phyloP scores from a whole-genome alignment of 2,329 filamentous ascomycete genomes.

The Boeremia lycopersici region DNA sequence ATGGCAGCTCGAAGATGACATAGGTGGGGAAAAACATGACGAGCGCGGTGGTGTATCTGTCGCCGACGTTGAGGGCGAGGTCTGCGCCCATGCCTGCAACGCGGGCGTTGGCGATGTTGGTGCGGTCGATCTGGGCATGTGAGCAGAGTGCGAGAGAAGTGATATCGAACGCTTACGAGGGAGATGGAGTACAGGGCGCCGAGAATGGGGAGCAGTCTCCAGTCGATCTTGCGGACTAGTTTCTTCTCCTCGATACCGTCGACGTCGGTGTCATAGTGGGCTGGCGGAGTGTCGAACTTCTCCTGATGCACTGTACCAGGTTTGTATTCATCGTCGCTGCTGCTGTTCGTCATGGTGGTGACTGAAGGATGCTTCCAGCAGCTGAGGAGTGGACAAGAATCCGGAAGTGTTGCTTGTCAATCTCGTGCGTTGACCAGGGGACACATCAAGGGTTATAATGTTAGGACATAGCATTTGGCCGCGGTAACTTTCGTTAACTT shows the following conservation, averaged over 20 bases:
- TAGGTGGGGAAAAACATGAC: conserved; percentile 38
- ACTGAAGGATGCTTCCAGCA: too few relatives aligned
- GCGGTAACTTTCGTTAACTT: conserved; percentile 12
- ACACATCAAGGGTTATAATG: conserved; percentile 5
- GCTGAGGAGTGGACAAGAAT: neutral
- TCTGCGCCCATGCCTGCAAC: conserved; percentile 37
- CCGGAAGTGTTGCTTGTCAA: neutral
- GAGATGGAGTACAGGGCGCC: conserved; percentile 48
- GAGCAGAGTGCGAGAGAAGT: neutral
- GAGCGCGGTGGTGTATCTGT: conserved; percentile 33
- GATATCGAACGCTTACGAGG: conserved; percentile 39
- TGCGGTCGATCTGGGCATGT: conserved; percentile 5
- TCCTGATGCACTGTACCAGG: conserved; percentile 13
- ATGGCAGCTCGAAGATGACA: conserved; percentile 29
- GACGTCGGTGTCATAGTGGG: conserved; percentile 10
- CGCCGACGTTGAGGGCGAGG: conserved; percentile 27
- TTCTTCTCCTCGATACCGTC: conserved; percentile 27
- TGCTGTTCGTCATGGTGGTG: conserved; percentile 14
- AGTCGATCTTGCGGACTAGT: conserved; percentile 42
- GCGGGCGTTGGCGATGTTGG: conserved; percentile 28
- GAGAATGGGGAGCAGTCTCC: conserved; percentile 48
- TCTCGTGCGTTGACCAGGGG: neutral
- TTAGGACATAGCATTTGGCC: neutral
- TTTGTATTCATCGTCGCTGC: conserved; percentile 24
- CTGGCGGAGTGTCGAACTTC: conserved; percentile 3